Conservation (phyloP, 176 grass and related monocot species). For the Tillandsia fasciculata region DNA sequence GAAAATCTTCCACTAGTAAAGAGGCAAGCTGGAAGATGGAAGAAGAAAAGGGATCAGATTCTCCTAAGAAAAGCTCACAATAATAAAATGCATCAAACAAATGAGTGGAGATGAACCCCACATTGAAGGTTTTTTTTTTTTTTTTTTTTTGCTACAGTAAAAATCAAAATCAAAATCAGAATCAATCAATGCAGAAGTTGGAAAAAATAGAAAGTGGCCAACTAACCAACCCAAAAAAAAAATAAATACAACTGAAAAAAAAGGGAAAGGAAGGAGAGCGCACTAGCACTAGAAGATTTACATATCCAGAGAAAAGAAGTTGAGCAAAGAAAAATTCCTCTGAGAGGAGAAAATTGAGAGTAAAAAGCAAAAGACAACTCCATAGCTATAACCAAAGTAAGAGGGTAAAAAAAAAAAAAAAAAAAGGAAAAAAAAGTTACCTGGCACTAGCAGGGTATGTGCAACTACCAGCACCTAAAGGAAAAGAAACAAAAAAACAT, state of each 20-base stretch:
- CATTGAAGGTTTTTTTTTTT: constrained; percentile 11
- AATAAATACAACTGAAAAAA: background rate
- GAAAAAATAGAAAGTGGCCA: background rate
- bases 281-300: too few relatives aligned
- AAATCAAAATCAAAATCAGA: background rate
- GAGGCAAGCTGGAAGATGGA: constrained; percentile 27
- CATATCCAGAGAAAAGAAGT: too few relatives aligned
- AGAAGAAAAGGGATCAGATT: constrained; percentile 31
- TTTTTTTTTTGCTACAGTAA: background rate
- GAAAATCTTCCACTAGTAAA: constrained; percentile 15
- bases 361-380: background rate
- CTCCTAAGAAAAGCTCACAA: constrained; percentile 19
- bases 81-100: constrained; percentile 17
- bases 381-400: background rate
- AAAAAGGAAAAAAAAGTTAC: constrained; percentile 25
- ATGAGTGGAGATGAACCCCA: constrained; percentile 8
- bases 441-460: constrained; percentile 48
- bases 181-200: background rate
- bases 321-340: background rate
- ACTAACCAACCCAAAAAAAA: background rate
- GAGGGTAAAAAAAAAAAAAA: constrained; percentile 9
- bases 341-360: background rate
- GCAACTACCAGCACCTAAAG: constrained; percentile 52
- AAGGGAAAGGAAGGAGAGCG: background rate
- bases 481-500: constrained; percentile 7